Conservation (phyloP, 2,329 filamentous ascomycete species). For the Cladophialophora immunda region DNA sequence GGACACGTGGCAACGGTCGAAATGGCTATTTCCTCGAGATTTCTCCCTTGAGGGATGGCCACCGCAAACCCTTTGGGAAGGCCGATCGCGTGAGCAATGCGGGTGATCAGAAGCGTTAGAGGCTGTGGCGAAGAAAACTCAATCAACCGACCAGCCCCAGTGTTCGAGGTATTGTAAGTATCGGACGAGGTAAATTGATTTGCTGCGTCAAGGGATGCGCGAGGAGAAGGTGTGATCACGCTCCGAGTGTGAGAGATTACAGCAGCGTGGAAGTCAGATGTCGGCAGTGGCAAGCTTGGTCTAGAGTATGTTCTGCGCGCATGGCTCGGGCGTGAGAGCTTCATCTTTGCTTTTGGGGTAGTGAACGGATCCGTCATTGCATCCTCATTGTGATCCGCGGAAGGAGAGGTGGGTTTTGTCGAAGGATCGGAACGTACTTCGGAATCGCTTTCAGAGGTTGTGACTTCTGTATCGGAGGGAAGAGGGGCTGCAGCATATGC, state of each 20-base stretch:
- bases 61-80: conserved; percentile 72
- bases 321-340: conserved; percentile 25
- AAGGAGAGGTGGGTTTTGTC: conserved; percentile 35
- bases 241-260: conserved; percentile 59
- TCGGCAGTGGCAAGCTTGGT: conserved; percentile 50
- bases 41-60: conserved; percentile 68
- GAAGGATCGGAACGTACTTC: conserved; percentile 27
- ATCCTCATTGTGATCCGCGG: conserved; percentile 27
- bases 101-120: conserved; percentile 67
- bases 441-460: conserved; percentile 35
- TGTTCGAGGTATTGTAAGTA: conserved; percentile 51
- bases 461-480: conserved; percentile 41
- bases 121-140: conserved; percentile 62
- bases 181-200: conserved; percentile 43
- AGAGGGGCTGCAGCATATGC: conserved; percentile 30
- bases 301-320: conserved; percentile 48
- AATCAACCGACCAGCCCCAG: conserved; percentile 70
- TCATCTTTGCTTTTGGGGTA: conserved; percentile 30
- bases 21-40: conserved; percentile 65
- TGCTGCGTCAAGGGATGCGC: conserved; percentile 45
- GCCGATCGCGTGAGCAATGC: conserved; percentile 70
- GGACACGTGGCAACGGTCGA: conserved; percentile 84
- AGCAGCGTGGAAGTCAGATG: conserved; percentile 46
- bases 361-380: conserved; percentile 48
- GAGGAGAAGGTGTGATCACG: conserved; percentile 61